Evolutionary conservation across 2,329 filamentous ascomycete genomes (phyloP).

Genomic region (Microdochium trichocladiopsis): DNA sequence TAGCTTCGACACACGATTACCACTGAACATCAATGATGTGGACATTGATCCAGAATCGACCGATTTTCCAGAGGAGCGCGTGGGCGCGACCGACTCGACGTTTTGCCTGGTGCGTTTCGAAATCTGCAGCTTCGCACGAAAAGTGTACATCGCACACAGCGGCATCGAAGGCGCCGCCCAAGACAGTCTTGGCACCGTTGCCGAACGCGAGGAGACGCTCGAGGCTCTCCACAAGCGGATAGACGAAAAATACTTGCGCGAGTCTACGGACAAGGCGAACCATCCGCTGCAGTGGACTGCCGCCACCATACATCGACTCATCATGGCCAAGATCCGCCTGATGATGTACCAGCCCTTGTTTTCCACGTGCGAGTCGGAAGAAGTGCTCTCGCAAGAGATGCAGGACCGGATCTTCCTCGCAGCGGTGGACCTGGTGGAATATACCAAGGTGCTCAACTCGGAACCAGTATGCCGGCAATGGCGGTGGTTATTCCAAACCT

Average conservation of each 20-base stretch:
- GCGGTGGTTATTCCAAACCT: constrained; percentile 53
- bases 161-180: constrained; percentile 19
- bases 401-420: constrained; percentile 38
- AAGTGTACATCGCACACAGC: constrained; percentile 27
- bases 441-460: constrained; percentile 44
- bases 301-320: constrained; percentile 38
- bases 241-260: constrained; percentile 44
- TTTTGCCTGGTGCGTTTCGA: constrained; percentile 36
- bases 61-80: constrained; percentile 35
- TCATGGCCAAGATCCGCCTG: constrained; percentile 47
- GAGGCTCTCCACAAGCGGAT: constrained; percentile 38
- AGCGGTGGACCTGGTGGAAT: constrained; percentile 48
- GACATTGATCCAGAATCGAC: constrained; percentile 41
- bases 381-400: constrained; percentile 27
- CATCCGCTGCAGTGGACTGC: constrained; percentile 43
- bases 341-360: constrained; percentile 46
- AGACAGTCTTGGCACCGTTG: constrained; percentile 22
- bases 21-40: constrained; percentile 49
- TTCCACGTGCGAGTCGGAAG: constrained; percentile 27
- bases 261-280: constrained; percentile 36
- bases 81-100: constrained; percentile 46
- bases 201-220: constrained; percentile 39
- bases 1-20: constrained; percentile 45
- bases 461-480: constrained; percentile 41
- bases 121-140: constrained; percentile 31